Evolutionary conservation across 1,284 basidiomycete species (phyloP).

Genomic region (Trichosporon ovoides): DNA sequence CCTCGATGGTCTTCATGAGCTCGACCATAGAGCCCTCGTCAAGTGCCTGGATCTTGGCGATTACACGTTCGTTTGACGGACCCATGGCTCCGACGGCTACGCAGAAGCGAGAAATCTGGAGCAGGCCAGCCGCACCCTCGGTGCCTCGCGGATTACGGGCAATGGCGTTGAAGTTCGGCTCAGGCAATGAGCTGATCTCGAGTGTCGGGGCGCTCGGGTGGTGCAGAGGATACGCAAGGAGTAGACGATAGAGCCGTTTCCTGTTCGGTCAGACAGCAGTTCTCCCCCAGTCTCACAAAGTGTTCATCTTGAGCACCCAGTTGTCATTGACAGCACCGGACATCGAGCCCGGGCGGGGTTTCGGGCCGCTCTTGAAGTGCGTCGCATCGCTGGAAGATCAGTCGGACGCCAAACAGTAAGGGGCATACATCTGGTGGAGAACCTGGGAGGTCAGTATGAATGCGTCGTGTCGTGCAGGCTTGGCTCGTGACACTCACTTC

Average conservation of each 20-base stretch:
- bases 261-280: constrained; percentile 18
- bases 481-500: constrained; percentile 29
- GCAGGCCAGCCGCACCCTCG: constrained; percentile 31
- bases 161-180: constrained; percentile 40
- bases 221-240: constrained; percentile 40
- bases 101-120: constrained; percentile 39
- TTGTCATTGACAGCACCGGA: constrained; percentile 30
- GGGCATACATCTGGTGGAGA: constrained; percentile 19
- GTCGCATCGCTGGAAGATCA: constrained; percentile 18
- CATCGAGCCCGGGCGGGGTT: constrained; percentile 17
- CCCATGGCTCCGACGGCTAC: constrained; percentile 39
- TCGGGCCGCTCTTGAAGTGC: constrained; percentile 36
- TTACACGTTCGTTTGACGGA: constrained; percentile 44
- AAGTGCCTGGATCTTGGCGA: constrained; percentile 41
- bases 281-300: constrained; percentile 25
- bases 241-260: constrained; percentile 43
- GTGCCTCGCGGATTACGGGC: constrained; percentile 32
- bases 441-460: constrained; percentile 10
- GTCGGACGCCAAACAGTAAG: background rate
- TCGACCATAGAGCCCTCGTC: constrained; percentile 41
- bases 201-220: constrained; percentile 34
- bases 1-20: constrained; percentile 46
- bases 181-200: constrained; percentile 33
- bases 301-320: constrained; percentile 45
- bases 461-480: background rate